Percentiles rank a stretch among this genome's conserved stretches.
These are phyloP conservation scores for Colletotrichum karsti DNA, from an alignment of 2,329 filamentous ascomycete species.

Conservation along the genomic window DNA sequence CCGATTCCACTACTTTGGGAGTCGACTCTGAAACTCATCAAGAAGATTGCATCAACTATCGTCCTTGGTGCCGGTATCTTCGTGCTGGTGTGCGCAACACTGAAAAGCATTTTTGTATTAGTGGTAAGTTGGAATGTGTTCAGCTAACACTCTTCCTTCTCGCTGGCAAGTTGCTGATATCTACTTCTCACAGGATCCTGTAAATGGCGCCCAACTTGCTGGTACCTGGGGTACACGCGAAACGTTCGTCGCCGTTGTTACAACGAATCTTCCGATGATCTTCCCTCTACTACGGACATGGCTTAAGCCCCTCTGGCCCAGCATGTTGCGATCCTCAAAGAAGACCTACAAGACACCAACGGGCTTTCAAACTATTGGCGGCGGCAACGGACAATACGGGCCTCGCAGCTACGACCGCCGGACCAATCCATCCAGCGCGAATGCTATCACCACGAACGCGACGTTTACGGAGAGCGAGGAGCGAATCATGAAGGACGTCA, in stretches of 20 bases:
- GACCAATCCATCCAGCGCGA: conserved; percentile 36
- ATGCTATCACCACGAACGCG: conserved; percentile 43
- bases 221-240: conserved; percentile 53
- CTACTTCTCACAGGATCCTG: conserved; percentile 40
- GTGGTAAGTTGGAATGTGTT: conserved; percentile 34
- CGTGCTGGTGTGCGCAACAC: conserved; percentile 45
- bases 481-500: conserved; percentile 51
- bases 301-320: conserved; percentile 41
- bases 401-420: conserved; percentile 37
- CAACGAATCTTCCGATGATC: conserved; percentile 53
- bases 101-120: conserved; percentile 47
- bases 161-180: background rate
- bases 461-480: conserved; percentile 49
- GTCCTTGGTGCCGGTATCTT: conserved; percentile 50
- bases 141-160: background rate
- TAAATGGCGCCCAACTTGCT: conserved; percentile 49
- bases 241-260: conserved; percentile 52
- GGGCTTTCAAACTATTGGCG: conserved; percentile 27
- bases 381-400: conserved; percentile 25
- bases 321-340: conserved; percentile 40
- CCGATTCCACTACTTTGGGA: conserved; percentile 61
- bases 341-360: conserved; percentile 22
- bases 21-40: conserved; percentile 42
- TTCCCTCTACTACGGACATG: conserved; percentile 53
- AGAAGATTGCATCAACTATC: conserved; percentile 46